Base-by-base conservation (phyloP, 2,329 filamentous ascomycete genomes). In the Paracoccidioides brasiliensis region DNA sequence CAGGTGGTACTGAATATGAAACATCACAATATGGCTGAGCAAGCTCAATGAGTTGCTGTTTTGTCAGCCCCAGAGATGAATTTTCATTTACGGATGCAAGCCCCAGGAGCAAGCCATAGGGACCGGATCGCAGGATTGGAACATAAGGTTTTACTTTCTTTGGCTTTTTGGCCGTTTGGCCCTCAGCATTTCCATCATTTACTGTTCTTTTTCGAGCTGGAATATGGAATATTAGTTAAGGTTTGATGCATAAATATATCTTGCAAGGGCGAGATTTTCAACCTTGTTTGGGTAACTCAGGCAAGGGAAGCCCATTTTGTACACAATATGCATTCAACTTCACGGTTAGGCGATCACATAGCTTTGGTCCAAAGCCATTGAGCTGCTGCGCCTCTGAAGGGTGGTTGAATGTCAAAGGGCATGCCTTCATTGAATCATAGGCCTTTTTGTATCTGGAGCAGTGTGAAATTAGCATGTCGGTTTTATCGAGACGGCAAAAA, bases 361-460 rank as follows among this genome's bases (percentile, higher is more conserved):
- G 72, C 61, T 84, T 88, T 0, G 81, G 79, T 0, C 88, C 88
- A 57, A 90, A 82, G 0, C 86, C 86, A 58, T 82, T 82, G n/a
- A 93, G 76, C 61, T 84, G 80, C 62, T 83, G 78, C 1, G 87
- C 80, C 70, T 90, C 80, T 5, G 83, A 82, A 2, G 88, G 87
- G 66, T 93, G 88, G 15, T 79, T 73, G 61, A 89, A 87, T 1
- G 72, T 70, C 42, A 88, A 73, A 0, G 88, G 87, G 60, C 86
- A 90, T 10, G 80, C 80, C 69, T 84, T 87, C 68, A 93, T 80
- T 2, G 87, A 86, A 56, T 88, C 79, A 64, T 88, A 88, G 0
- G 88, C 88, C 62, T 84, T 82, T 60, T 81, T 85, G 68, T 90
- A 91, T 0, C 80, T 83, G n/a, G 3, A 48, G 33, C 4, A 12